Base-by-base conservation (phyloP, 2,329 filamentous ascomycete genomes). In the Calonectria henricotiae region DNA sequence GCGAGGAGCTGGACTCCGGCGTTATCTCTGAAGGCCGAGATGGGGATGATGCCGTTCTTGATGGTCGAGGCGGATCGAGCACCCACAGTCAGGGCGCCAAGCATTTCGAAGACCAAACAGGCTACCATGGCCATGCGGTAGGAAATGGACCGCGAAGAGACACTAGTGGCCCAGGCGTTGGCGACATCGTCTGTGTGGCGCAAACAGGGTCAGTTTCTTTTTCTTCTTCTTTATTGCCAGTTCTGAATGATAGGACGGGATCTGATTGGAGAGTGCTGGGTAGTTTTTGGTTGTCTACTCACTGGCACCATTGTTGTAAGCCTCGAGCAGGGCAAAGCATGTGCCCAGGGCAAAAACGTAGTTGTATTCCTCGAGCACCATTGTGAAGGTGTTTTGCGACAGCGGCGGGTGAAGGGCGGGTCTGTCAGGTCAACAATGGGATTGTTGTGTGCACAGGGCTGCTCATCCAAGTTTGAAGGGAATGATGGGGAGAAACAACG, bases 271-370 rank as follows among this genome's bases (percentile, higher is more conserved):
- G 27, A 30, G 27, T 30, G 4, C 7, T 30, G 27, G 4, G 27
- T 30, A 30, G 4, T 30, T 30, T 30, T 30, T 8, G 37, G 6
- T 71, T 61, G 5, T 37, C 35, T 70, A 88, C 90, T 83, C 84
- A 93, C 91, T 94, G 77, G 92, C 92, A 81, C 92, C 92, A 81
- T 93, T 94, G 87, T 94, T 94, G 87, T 86, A 94, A 71, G 92
- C 92, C 83, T 94, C 92, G 60, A 94, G 89, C 81, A 94, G 82
- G 84, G 92, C 92, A 87, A 94, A 94, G 77, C 91, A 84, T 30
- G 91, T 94, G 89, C 92, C 92, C 75, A 94, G 91, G 84, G 85
- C 92, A 80, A 94, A 94, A 79, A 94, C 82, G 81, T 94, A 94
- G 76, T 87, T 89, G 81, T 92, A 93, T 76, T 90, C 81, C 77